Percentiles rank a stretch among this genome's conserved stretches.
Evolutionary conservation across 2,329 filamentous ascomycete genomes (phyloP).

Genomic region (Verticillium tricorpus): DNA sequence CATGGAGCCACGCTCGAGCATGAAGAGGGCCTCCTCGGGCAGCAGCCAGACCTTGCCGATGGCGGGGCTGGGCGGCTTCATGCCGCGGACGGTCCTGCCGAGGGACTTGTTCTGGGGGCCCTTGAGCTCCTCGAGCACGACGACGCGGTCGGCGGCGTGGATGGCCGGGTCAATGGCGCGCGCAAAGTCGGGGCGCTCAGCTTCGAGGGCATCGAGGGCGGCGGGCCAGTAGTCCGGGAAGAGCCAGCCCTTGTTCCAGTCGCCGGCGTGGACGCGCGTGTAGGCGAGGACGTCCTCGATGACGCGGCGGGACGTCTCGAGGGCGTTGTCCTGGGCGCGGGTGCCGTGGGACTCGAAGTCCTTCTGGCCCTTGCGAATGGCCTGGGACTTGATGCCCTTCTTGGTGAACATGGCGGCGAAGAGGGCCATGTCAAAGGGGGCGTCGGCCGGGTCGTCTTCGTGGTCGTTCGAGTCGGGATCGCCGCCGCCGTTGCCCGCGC

Average conservation of each 20-base stretch:
- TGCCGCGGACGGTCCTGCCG: conserved; percentile 59
- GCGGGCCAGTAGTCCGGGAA: conserved; percentile 56
- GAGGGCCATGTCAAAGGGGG: conserved; percentile 82
- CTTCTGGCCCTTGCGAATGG: conserved; percentile 90
- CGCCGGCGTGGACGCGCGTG: conserved; percentile 69
- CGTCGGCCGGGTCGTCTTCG: conserved; percentile 68
- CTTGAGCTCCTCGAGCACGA: conserved; percentile 66
- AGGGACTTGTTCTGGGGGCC: conserved; percentile 72
- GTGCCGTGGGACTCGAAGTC: conserved; percentile 96
- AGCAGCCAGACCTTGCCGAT: conserved; percentile 73
- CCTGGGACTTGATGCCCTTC: conserved; percentile 47
- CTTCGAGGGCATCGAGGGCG: conserved; percentile 1
- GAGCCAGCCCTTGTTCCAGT: conserved; percentile 67
- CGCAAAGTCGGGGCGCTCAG: conserved; percentile 10
- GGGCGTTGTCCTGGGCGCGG: conserved; percentile 68
- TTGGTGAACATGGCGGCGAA: conserved; percentile 51
- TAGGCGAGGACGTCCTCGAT: conserved; percentile 85
- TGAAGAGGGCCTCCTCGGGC: conserved; percentile 85
- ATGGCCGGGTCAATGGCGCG: conserved; percentile 32
- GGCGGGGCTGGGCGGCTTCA: conserved; percentile 45
- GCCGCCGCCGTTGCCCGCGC: background rate
- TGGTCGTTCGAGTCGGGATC: conserved; percentile 2
- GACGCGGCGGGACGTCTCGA: conserved; percentile 77
- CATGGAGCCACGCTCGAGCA: conserved; percentile 81
- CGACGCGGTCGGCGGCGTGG: conserved; percentile 45